A percentile compares a stretch with the other conserved stretches of the same genome.
These are phyloP conservation scores for Clitocybe nebularis DNA, from an alignment of 1,284 basidiomycete species.

Conservation along the genomic window DNA sequence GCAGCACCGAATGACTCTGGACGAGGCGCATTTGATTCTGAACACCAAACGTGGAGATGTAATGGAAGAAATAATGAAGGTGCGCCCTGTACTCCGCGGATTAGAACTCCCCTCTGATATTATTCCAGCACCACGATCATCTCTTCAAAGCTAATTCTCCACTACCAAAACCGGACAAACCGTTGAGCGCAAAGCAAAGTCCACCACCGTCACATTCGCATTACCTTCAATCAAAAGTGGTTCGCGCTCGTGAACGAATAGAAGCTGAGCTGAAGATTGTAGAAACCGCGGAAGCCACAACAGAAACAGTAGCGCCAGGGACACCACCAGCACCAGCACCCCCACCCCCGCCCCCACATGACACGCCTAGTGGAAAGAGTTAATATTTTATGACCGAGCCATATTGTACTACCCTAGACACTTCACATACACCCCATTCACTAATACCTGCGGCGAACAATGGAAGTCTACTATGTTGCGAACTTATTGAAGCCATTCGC, in stretches of 20 bases:
- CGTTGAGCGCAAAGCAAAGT: slow-evolving; percentile 38
- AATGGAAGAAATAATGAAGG: slow-evolving; percentile 72
- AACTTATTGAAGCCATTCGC: background rate
- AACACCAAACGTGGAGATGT: slow-evolving; percentile 81
- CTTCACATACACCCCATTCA: slow-evolving; percentile 1
- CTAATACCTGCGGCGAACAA: too few relatives aligned
- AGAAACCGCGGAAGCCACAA: slow-evolving; percentile 28
- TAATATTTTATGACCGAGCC: slow-evolving; percentile 1
- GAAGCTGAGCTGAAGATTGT: slow-evolving; percentile 71
- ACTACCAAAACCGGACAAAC: slow-evolving; percentile 47
- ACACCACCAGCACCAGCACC: slow-evolving; percentile 7
- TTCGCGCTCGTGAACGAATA: slow-evolving; percentile 91
- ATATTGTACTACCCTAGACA: slow-evolving; percentile 14
- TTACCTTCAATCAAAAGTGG: slow-evolving; percentile 96
- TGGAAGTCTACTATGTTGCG: slow-evolving; percentile 3
- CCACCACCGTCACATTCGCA: slow-evolving; percentile 66
- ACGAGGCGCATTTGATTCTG: slow-evolving; percentile 93
- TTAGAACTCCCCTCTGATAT: background rate
- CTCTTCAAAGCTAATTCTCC: slow-evolving; percentile 88
- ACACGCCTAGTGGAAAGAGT: slow-evolving; percentile 12
- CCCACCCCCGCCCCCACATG: slow-evolving; percentile 14
- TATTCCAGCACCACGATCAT: slow-evolving; percentile 81
- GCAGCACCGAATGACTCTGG: slow-evolving; percentile 89
- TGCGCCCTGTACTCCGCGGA: slow-evolving; percentile 29
- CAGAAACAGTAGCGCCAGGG: slow-evolving; percentile 15